Base-by-base conservation (phyloP, 192 early-diverging fungal species). In the Umbelopsis sp. region DNA sequence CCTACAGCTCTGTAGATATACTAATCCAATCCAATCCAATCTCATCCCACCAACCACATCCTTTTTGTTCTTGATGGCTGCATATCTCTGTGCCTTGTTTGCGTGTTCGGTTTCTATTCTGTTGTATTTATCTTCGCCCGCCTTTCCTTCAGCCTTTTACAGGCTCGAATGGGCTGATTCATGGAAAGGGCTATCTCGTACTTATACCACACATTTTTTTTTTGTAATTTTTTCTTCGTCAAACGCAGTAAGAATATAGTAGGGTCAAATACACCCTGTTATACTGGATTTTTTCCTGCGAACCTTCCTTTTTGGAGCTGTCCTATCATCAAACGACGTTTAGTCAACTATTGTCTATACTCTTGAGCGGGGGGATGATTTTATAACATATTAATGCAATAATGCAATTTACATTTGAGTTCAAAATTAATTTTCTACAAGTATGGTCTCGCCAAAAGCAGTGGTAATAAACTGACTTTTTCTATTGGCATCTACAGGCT, bases 401-500 rank as follows among this genome's bases (percentile, higher is more conserved):
- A 62, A 62, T 62, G 56, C 56, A 62, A 62, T 62, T 34, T 62
- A 62, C 56, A 62, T 62, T 62, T 20, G 11, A 31, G 29, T 32
- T 29, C 34, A 14, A 34, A 14, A 34, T 62, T 34, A 62, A 62
- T 34, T 62, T 32, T 69, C 67, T 69, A 69, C 29, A 26, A 50
- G 10, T 11, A 74, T 17, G 1, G 75, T 77, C 20, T 77, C 70
- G 25, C 75, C 75, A 71, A 77, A 69, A 36, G 66, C 66, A 43
- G 71, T 72, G 10, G 75, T 77, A 26, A 68, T 72, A 65, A 77
- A 77, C 7, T 66, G 22, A 8, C 65, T 53, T 47, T 50, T 22
- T 53, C 44, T 67, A 50, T 29, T 29, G 45, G 38, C 69, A 11
- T 70, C 74, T 14, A 32, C 43, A 45, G 45, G 36, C 31, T 68